Evolutionary conservation across 352 stramenopile genomes (phyloP).

Genomic region (Globisporangium iwayamae): DNA sequence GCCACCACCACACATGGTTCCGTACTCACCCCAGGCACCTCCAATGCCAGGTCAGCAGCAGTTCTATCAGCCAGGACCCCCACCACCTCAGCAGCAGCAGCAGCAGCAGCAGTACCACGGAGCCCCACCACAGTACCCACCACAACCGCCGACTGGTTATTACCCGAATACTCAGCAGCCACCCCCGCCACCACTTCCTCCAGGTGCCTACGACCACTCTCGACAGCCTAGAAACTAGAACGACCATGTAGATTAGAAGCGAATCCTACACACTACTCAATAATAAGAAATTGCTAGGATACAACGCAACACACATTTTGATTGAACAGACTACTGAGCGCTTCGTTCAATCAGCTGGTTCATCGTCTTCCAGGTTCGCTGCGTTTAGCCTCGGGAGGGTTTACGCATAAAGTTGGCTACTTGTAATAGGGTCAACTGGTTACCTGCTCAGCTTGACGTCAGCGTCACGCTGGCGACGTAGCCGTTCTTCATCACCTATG

Average conservation of each 20-base stretch:
- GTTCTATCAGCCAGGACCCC: constrained; percentile 12
- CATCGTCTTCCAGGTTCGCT: too few relatives aligned
- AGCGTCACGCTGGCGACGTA: constrained; percentile 74
- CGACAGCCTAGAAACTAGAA: constrained; percentile 16
- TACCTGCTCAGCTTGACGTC: constrained; percentile 16
- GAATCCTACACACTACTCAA: neutral
- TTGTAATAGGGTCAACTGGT: neutral
- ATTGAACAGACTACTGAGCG: too few relatives aligned
- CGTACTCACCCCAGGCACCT: constrained; percentile 15
- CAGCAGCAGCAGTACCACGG: constrained; percentile 19
- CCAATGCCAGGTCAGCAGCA: constrained; percentile 13
- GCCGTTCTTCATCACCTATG: constrained; percentile 67
- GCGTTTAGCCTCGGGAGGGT: neutral
- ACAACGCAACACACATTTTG: too few relatives aligned
- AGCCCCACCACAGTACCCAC: constrained; percentile 19
- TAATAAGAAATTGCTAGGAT: constrained; percentile 1
- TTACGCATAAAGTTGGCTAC: neutral
- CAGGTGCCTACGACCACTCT: constrained; percentile 28
- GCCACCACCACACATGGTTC: constrained; percentile 13
- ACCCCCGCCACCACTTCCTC: constrained; percentile 28
- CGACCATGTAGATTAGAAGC: constrained; percentile 18
- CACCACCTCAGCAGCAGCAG: neutral
- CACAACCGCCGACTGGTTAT: neutral
- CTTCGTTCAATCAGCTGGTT: too few relatives aligned
- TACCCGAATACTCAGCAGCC: constrained; percentile 16